A percentile compares a stretch with the other conserved stretches of the same genome.
phyloP scores from a whole-genome alignment of 202 grass and related monocot species.

The Cymbopogon flexuosus region DNA sequence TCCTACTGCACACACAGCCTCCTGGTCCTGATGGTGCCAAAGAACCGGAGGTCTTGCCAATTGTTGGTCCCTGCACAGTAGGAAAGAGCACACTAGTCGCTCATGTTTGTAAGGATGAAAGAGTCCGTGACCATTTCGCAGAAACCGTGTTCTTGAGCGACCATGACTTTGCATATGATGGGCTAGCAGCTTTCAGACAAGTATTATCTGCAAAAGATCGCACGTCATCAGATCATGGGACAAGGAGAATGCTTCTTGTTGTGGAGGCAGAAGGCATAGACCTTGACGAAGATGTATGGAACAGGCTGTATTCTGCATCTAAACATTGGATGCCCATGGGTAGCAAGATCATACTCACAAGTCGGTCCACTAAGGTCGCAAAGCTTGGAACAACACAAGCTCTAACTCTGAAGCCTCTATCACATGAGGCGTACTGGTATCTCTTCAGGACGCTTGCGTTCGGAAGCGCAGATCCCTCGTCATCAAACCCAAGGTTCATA shows the following conservation, averaged over 20 bases:
- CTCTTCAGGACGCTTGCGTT: neutral
- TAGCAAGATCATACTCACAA: slow-evolving; percentile 18
- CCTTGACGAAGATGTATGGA: neutral
- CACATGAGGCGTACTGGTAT: neutral
- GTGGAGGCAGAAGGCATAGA: neutral
- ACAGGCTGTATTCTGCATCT: neutral
- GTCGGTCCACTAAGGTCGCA: neutral
- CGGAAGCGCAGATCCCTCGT: neutral
- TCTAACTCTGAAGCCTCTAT: neutral
- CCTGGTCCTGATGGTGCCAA: neutral
- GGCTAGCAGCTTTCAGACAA: neutral
- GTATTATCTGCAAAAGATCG: neutral
- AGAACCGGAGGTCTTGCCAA: neutral
- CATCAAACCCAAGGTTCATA: neutral
- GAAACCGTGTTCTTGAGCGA: neutral
- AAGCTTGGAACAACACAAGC: neutral
- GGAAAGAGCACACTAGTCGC: slow-evolving; percentile 1
- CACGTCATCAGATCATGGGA: too few relatives aligned
- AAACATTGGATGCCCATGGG: neutral
- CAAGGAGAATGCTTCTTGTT: neutral
- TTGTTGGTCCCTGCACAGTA: neutral
- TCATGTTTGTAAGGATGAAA: neutral
- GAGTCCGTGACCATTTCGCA: neutral
- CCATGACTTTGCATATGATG: neutral
- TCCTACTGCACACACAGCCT: neutral